Evolutionary conservation across 768 basidiomycete genomes (phyloP).

Genomic region (Rhodotorula kratochvilovae): DNA sequence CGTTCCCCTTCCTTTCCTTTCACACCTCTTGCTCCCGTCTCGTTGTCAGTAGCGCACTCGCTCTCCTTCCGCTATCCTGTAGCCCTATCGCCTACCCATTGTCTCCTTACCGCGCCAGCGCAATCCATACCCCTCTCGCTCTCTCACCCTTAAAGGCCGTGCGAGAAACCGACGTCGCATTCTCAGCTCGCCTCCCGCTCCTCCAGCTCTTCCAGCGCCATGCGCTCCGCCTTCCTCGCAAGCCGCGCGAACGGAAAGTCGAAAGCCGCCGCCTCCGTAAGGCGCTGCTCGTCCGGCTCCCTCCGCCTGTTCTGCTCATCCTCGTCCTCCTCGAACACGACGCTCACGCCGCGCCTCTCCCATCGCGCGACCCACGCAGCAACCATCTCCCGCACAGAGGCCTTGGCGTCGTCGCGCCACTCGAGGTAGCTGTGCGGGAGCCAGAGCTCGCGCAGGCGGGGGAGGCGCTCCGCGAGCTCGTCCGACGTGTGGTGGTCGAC

Average conservation of each 20-base stretch:
- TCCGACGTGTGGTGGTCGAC: background rate
- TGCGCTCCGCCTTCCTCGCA: background rate
- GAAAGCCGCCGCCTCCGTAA: background rate
- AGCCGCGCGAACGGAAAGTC: background rate
- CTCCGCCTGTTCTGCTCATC: background rate
- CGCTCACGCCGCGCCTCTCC: background rate
- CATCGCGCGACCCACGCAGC: background rate
- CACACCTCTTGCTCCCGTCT: background rate
- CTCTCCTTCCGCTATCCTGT: too few relatives aligned
- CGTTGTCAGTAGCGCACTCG: too few relatives aligned
- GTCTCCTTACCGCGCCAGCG: too few relatives aligned
- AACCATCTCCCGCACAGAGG: background rate
- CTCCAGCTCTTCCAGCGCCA: background rate
- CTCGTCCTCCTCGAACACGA: constrained; percentile 4
- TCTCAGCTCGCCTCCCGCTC: background rate
- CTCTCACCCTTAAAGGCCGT: too few relatives aligned
- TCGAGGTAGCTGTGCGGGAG: background rate
- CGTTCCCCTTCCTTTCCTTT: background rate
- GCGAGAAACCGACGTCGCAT: too few relatives aligned
- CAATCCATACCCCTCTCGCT: too few relatives aligned
- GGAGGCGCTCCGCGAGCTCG: background rate
- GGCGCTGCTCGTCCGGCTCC: background rate
- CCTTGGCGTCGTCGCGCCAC: constrained; percentile 3
- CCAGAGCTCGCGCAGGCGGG: constrained; percentile 9
- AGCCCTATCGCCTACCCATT: too few relatives aligned